Base-by-base conservation (phyloP, 805 yeast genomes). In the Candida suzukii region DNA sequence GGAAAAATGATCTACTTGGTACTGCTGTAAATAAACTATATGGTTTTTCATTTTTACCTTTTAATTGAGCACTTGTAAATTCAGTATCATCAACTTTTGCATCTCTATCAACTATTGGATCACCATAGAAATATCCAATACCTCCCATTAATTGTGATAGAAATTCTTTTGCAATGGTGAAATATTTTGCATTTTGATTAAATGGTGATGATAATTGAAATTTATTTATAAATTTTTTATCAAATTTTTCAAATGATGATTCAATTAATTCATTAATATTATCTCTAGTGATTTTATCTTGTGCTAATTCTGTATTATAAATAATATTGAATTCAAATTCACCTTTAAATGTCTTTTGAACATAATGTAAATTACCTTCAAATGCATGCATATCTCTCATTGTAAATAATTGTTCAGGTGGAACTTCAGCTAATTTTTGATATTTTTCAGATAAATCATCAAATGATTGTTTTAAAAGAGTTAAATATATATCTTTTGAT, bases 1-100 rank as follows among this genome's bases (percentile, higher is more conserved):
- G 98, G 62, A 93, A 93, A 55, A 86, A 87, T 0, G 95, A 87
- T 40, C 99, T 72, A 38, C 96, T 86, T 2, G 99, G 99, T 27
- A 88, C 93, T 19, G 88, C 70, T 0, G 93, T 75, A 53, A 88
- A 86, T 38, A 93, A 63, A 48, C 81, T 86, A 45, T 66, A 63
- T 1, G 96, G 95, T 0, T 90, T 93, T 53, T 86, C 95, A 13
- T 68, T 61, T n/a, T 55, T 44, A 0, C 90, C 88, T 31, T 56
- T 46, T 2, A 68, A 60, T 43, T 66, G 52, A 29, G 71, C 64
- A 14, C 71, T 71, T 13, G 74, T 79, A 56, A 80, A 83, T 6
- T 79, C 78, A 11, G 83, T 85, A 43, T 83, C 88, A 49, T 82
- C 87, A 27, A 80, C 66, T 4, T 70, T 67, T 1, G 87, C 77